Conservation (phyloP, 495 filamentous ascomycete genomes). For the Xylaria castorea region DNA sequence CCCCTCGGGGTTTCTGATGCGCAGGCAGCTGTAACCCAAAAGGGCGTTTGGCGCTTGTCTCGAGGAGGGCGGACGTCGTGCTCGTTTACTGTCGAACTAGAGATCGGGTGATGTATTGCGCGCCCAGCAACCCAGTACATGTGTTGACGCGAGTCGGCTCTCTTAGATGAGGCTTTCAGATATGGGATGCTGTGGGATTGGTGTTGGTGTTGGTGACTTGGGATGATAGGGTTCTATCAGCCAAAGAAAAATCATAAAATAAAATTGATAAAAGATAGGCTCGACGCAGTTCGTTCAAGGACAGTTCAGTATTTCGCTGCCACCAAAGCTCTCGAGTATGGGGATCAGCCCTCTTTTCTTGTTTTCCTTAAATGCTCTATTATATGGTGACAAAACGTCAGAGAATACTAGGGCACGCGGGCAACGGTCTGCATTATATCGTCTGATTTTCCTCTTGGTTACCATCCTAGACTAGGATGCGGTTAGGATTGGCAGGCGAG, state of each 20-base stretch:
- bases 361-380: conserved; percentile 40
- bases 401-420: conserved; percentile 45
- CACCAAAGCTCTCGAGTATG: conserved; percentile 39
- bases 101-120: conserved; percentile 38
- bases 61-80: conserved; percentile 42
- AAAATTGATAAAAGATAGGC: conserved; percentile 37
- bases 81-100: conserved; percentile 34
- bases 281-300: conserved; percentile 40
- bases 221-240: conserved; percentile 33
- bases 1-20: conserved; percentile 53
- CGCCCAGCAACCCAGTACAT: conserved; percentile 45
- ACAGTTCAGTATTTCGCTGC: conserved; percentile 47
- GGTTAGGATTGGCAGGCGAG: conserved; percentile 47
- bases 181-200: conserved; percentile 39
- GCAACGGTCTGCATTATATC: conserved; percentile 56
- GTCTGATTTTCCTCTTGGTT: conserved; percentile 56
- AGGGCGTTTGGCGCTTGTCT: conserved; percentile 39
- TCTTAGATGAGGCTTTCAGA: conserved; percentile 33
- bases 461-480: conserved; percentile 41
- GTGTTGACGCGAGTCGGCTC: conserved; percentile 38
- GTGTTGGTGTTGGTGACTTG: conserved; percentile 36
- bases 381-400: conserved; percentile 45
- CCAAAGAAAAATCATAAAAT: conserved; percentile 32
- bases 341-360: conserved; percentile 42
- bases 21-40: conserved; percentile 32